Evolutionary conservation across 2,329 filamentous ascomycete species (phyloP), one percentile per base, ranked within the genome.

Genomic region (Botrytis squamosa): DNA sequence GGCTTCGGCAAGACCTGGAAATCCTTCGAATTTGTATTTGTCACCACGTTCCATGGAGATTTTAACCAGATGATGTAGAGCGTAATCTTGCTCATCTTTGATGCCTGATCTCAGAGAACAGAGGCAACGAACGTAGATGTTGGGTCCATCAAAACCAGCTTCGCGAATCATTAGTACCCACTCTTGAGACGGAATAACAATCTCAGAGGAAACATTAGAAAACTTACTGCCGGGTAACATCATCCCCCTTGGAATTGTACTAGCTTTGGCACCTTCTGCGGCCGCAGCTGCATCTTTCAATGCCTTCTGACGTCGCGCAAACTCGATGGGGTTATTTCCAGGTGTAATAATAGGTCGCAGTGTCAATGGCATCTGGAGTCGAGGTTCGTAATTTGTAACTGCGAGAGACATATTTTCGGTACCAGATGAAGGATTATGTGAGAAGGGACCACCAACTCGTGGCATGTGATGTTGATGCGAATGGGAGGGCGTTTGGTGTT

Each of bases 31-130:
- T 75, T 93, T 92, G 83, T 97, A 98, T 82, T 97, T 97, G 81
- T 98, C 96, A 64, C 95, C 95, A 62, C 95, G 89, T 82, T 98
- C 95, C 80, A 92, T 96, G 0, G 95, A 98, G 42, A 98, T 98
- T 81, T 97, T 97, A 74, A 98, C 94, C 6, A 98, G 85, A 79
- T 98, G 95, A 79, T 97, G 94, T 18, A 98, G 85, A 0, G 94
- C 95, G 83, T 97, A 98, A n/a, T 93, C 91, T 79, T 98, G 92
- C 81, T 99, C 95, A 20, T 91, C 88, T 5, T 88, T 88, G 40
- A 97, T 89, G 3, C 90, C 89, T 22, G 94, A 97, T 75, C 93
- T 92, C 40, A 99, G 85, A 7, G 95, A 91, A 77, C 95, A 91
- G 55, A 97, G 87, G 76, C 94, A 97, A 62, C 95, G 91, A 67